Percentiles rank a stretch among this genome's conserved stretches.
phyloP scores from a whole-genome alignment of 768 basidiomycete species.

The Lactarius hengduanensis region DNA sequence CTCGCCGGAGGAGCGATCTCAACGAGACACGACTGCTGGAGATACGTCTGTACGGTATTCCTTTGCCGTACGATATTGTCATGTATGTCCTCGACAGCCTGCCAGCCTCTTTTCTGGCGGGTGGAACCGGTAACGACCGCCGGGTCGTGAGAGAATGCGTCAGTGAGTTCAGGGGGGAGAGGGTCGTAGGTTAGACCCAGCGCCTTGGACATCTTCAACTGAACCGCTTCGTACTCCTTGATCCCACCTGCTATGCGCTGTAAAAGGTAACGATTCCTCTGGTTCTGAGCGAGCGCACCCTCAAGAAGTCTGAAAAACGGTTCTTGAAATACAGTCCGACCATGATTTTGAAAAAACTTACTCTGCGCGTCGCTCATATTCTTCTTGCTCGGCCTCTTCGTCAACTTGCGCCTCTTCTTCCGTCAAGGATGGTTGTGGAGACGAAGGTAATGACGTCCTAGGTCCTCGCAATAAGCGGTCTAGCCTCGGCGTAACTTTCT shows the following conservation, averaged over 20 bases:
- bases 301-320: conserved; percentile 52
- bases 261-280: conserved; percentile 64
- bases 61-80: conserved; percentile 61
- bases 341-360: conserved; percentile 35
- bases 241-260: conserved; percentile 62
- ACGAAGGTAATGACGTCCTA: conserved; percentile 40
- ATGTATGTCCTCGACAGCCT: conserved; percentile 75
- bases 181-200: conserved; percentile 48
- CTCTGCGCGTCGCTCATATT: conserved; percentile 60
- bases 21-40: conserved; percentile 14
- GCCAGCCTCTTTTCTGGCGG: conserved; percentile 59
- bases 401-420: conserved; percentile 42
- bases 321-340: conserved; percentile 20
- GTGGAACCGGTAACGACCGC: conserved; percentile 70
- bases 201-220: conserved; percentile 48
- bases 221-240: conserved; percentile 64
- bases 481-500: not conserved
- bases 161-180: conserved; percentile 65
- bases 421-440: conserved; percentile 25
- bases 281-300: conserved; percentile 58
- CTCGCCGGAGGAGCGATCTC: conserved; percentile 38
- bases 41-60: conserved; percentile 34
- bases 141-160: conserved; percentile 76
- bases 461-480: conserved; percentile 28
- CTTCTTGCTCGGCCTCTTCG: conserved; percentile 47